phyloP scores from a whole-genome alignment of 2,329 filamentous ascomycete species.

The Tolypocladium cylindrosporum region DNA sequence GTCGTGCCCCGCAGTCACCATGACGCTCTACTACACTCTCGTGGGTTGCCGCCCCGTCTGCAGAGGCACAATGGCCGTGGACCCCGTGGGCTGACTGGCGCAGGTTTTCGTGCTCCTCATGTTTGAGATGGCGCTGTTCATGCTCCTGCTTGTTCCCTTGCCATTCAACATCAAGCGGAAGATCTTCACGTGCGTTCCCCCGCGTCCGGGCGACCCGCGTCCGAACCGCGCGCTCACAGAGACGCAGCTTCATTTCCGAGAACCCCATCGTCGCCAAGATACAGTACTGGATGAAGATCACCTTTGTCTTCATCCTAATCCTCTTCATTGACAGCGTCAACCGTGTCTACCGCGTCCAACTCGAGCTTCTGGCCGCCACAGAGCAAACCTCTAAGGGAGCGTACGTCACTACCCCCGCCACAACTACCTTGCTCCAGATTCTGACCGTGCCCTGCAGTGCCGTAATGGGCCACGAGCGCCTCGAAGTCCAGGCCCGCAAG shows the following conservation, averaged over 20 bases:
- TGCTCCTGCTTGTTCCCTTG: conserved; percentile 73
- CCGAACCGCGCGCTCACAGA: not conserved
- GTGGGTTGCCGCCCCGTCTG: conserved; percentile 21
- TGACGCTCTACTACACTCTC: conserved; percentile 50
- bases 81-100: conserved; percentile 9
- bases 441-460: conserved; percentile 24
- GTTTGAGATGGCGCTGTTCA: conserved; percentile 73
- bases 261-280: conserved; percentile 77
- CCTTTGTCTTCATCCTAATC: conserved; percentile 97
- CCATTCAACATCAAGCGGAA: conserved; percentile 78
- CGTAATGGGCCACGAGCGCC: conserved; percentile 83
- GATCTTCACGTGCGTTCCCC: conserved; percentile 59
- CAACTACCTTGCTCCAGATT: not conserved
- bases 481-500: conserved; percentile 98
- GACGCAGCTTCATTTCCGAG: conserved; percentile 77
- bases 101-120: conserved; percentile 79
- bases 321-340: conserved; percentile 95
- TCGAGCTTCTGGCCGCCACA: conserved; percentile 67
- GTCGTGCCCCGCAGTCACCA: conserved; percentile 23
- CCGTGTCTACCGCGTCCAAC: conserved; percentile 91
- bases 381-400: conserved; percentile 39
- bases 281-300: conserved; percentile 97
- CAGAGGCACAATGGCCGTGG: not conserved
- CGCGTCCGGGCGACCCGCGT: not conserved
- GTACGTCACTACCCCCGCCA: conserved; percentile 29